These are phyloP conservation scores for Chlorella variabilis DNA, from an alignment of 163 green algal species.

Conservation along the genomic window DNA sequence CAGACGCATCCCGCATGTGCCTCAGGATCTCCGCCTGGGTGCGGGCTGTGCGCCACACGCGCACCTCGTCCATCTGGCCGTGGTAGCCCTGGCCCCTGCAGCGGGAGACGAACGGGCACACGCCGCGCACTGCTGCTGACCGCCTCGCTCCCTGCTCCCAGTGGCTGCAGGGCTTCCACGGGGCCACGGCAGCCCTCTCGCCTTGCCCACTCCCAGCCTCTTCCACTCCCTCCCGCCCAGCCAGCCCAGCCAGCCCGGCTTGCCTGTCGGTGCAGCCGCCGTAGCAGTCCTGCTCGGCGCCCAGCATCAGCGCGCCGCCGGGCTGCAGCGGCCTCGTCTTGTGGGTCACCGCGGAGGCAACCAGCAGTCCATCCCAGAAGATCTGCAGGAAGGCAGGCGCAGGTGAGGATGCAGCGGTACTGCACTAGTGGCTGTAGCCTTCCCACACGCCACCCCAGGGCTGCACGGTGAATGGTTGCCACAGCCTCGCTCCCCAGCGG, in stretches of 20 bases:
- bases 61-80: constrained; percentile 85
- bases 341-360: constrained; percentile 54
- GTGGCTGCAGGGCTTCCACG: no score
- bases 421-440: no score
- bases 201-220: not conserved
- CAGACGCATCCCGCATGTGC: constrained; percentile 67
- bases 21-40: constrained; percentile 80
- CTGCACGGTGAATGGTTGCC: no score
- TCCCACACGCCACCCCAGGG: no score
- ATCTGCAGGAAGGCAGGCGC: constrained; percentile 41
- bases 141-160: no score
- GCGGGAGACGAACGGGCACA: no score
- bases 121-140: no score
- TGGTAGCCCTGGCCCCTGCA: constrained; percentile 63
- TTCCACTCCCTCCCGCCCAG: no score
- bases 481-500: no score
- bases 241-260: not conserved
- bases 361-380: constrained; percentile 82
- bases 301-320: constrained; percentile 83
- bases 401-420: not conserved
- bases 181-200: no score
- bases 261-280: constrained; percentile 80
- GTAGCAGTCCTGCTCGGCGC: constrained; percentile 91
- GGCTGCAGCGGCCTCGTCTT: constrained; percentile 72
- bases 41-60: constrained; percentile 77